Evolutionary conservation across 257 asterid species (phyloP), one percentile per base, ranked within the genome.

Genomic region (Capsicum rhomboideum): DNA sequence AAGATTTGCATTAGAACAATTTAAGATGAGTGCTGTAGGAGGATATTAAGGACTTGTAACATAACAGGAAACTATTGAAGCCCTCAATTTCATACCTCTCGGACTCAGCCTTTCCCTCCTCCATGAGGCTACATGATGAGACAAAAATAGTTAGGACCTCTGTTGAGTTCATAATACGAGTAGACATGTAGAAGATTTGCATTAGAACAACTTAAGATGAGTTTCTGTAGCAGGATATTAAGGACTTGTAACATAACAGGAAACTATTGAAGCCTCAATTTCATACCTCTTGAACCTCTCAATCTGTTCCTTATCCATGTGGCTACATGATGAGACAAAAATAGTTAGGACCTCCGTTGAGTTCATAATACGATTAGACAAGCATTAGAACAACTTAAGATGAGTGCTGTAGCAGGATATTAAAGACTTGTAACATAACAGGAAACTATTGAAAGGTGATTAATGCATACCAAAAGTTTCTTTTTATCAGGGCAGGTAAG

Each of bases 221-320:
- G 50, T 68, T 34, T 26, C 13, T 34, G 6, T 66, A 66, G 74
- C 13, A 29, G 0, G 21, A 66, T 13, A 29, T 29, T 66, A 16
- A 29, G 29, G 74, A 16, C 21, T 14, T 29, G 42, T 64, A 67
- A 67, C 50, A 18, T 34, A 3, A 68, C 23, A 67, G 14, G 77
- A 68, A 68, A 34, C 28, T 68, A 9, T 9, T 17, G 28, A 34
- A 20, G n/a, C 83, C 90, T 31, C 95, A 83, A 91, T 93, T 86
- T 86, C 94, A 31, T 93, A 91, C 85, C 85, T 93, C 88, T 88
- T 82, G 85, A 90, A 90, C 86, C 90, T 94, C 77, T 90, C 94
- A 44, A 80, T 80, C 54, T 87, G 87, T 52, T 91, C 16, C 28
- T 37, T 37, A 23, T 68, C 78, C 78, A 68, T 34, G 12, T 34